Base-by-base conservation (phyloP, 768 basidiomycete species). In the Suillus placidus region DNA sequence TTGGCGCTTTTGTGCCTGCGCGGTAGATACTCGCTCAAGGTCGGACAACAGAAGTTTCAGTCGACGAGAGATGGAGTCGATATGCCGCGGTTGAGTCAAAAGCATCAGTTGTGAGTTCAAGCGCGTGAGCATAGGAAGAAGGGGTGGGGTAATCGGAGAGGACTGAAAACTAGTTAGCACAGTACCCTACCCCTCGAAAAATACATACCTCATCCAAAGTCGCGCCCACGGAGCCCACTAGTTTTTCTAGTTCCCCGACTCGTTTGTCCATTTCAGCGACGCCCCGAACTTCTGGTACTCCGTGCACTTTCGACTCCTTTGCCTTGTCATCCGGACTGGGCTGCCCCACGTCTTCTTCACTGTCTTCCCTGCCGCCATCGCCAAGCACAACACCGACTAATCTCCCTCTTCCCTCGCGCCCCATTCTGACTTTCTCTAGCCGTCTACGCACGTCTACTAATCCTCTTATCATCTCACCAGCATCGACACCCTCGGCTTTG, bases 21-120 rank as follows among this genome's bases (percentile, higher is more conserved):
- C 82, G 7, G 76, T 74, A 40, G 90, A 87, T 5, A 87, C 85
- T 37, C 96, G 89, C 60, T 99, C 97, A 60, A 99, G 85, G 77
- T 99, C 97, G 1, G 95, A 90, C 16, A 97, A 83, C 20, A 99
- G 85, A 9, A 98, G 81, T 72, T 99, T 99, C 67, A 99, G 85
- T 6, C 97, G 89, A 6, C 97, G 87, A 2, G 96, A 96, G 67
- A 98, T 92, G 13, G 94, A 92, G 77, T 99, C 97, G 60, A 99
- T 89, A 73, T 99, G 95, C 18, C 96, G 88, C 0, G 97, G 97
- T 79, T 98, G 95, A 0, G 97, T 93, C 55, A 99, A 87, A 18
- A 98, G 82, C 8, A 89, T 87, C 30, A 99, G 81, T 74, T 97
- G 95, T 26, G 88, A 87, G 72, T 93, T 94, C 52, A 98, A 86